Base-by-base conservation (phyloP, 306 rosid genomes). In the Begonia loranthoides region DNA sequence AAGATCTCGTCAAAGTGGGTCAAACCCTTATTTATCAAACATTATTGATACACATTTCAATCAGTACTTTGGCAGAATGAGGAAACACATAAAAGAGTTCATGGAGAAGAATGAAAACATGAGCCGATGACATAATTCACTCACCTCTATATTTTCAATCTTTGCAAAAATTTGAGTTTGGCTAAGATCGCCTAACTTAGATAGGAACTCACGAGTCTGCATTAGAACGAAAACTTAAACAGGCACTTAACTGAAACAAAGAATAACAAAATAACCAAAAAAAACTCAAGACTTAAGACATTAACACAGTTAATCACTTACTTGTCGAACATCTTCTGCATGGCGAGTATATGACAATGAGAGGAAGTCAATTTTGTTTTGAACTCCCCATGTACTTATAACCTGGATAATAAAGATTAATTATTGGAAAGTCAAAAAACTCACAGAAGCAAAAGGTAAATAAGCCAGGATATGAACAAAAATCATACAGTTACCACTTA, bases 81-180 rank as follows among this genome's bases (percentile, higher is more conserved):
- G 9, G 21, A 17, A 22, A 28, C 17, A 3, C 4, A 33, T 12
- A 13, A 10, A 47, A 5, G 9, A 63, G 33, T 21, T 12, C 19
- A 6, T 3, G 33, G 45, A 34, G 41, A 15, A 4, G 45, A 46
- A 17, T n/a, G 8, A 7, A 51, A 65, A 56, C 14, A n/a, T 16
- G 40, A 41, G 46, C 13, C 19, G 38, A 50, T 39, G 15, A 33
- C 0, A 56, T 19, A 58, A 3, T 38, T 49, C 49, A 17, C 52
- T 17, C 34, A 75, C 80, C 80, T 70, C 80, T 12, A 70, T 52
- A 48, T 67, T 75, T 60, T 75, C 80, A 55, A 75, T 75, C 66
- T 75, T 75, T 9, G 80, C 80, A 49, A 75, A 75, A 51, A 75
- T 75, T 60, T 66, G 80, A 50, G 80, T 75, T 68, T 75, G 80